Conservation (phyloP, 2,329 filamentous ascomycete species). For the Coniochaeta prunicola region DNA sequence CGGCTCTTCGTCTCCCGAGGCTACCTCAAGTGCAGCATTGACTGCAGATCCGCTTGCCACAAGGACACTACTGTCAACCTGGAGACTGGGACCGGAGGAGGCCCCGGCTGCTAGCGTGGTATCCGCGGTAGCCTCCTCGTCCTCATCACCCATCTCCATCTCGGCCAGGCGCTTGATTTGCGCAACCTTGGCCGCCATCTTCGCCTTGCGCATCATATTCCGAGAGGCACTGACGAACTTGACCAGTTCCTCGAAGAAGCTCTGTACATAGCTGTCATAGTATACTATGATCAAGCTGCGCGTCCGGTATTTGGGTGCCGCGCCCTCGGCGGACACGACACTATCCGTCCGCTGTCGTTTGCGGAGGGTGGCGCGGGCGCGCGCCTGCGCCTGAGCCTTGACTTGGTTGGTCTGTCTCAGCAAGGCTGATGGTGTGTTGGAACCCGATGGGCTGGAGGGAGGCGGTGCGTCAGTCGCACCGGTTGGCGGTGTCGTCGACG, state of each 20-base stretch:
- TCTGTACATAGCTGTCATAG: constrained; percentile 83
- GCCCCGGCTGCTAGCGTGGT: neutral
- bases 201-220: constrained; percentile 80
- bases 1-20: constrained; percentile 9
- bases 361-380: constrained; percentile 38
- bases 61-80: neutral
- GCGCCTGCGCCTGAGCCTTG: constrained; percentile 35
- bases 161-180: constrained; percentile 55
- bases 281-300: constrained; percentile 79
- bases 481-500: neutral
- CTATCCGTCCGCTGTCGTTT: constrained; percentile 45
- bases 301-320: constrained; percentile 53
- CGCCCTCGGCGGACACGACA: constrained; percentile 39
- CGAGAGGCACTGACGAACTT: constrained; percentile 72
- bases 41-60: neutral
- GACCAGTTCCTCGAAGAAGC: constrained; percentile 74
- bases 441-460: constrained; percentile 24
- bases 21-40: constrained; percentile 5
- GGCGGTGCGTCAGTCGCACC: constrained; percentile 15
- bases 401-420: constrained; percentile 36
- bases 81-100: neutral
- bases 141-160: constrained; percentile 47
- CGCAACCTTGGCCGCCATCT: constrained; percentile 71
- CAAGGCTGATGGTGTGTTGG: constrained; percentile 26
- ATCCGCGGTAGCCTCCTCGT: constrained; percentile 22